Evolutionary conservation across 331 rosid genomes (phyloP).

Genomic region (Quercus phellos): DNA sequence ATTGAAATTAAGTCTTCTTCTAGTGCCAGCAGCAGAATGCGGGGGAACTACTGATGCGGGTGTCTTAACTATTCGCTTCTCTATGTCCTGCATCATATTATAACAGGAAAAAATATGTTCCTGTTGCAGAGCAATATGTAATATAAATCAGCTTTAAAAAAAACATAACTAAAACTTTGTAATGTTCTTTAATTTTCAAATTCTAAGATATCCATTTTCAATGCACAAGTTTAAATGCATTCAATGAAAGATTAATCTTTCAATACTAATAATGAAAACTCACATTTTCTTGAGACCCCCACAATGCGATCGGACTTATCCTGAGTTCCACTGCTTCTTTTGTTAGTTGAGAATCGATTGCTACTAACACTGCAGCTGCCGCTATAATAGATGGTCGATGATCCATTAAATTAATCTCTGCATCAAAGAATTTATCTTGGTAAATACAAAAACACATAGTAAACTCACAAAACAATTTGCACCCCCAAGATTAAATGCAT

Average conservation of each 20-base stretch:
- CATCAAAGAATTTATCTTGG: constrained; percentile 4
- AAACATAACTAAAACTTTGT: constrained; percentile 12
- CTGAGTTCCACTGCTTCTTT: constrained; percentile 46
- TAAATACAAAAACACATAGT: background rate
- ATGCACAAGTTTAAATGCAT: background rate
- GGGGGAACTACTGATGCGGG: constrained; percentile 36
- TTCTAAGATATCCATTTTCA: background rate
- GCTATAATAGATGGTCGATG: constrained; percentile 69
- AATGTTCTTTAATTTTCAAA: background rate
- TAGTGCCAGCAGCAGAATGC: constrained; percentile 36
- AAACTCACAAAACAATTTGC: background rate
- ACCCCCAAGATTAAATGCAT: background rate
- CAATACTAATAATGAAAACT: constrained; percentile 17
- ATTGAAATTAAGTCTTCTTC: constrained; percentile 70
- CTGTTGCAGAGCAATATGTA: constrained; percentile 36
- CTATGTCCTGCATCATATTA: constrained; percentile 52
- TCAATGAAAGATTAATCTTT: background rate
- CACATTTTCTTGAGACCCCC: constrained; percentile 65
- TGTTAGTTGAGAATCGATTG: constrained; percentile 45
- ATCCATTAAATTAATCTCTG: constrained; percentile 61
- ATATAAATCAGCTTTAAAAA: constrained; percentile 8
- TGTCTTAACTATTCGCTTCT: constrained; percentile 41
- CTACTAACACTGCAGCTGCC: constrained; percentile 72
- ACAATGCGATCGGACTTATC: constrained; percentile 44
- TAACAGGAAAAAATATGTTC: constrained; percentile 54